phyloP scores from a whole-genome alignment of 805 yeast genomes.

The Cyberlindnera saturnus region DNA sequence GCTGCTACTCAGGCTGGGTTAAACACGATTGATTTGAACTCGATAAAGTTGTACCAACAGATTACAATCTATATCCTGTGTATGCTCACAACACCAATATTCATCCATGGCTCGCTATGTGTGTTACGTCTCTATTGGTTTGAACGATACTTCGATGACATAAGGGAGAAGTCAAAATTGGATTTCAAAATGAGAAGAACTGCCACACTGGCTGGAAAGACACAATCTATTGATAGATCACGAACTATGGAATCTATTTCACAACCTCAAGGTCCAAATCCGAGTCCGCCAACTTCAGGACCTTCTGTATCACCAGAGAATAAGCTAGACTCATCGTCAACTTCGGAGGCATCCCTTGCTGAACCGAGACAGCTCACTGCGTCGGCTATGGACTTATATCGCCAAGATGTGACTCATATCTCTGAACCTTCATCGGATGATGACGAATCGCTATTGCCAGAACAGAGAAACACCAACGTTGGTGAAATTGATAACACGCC shows the following conservation, averaged over 20 bases:
- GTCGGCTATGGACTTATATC: slow-evolving; percentile 4
- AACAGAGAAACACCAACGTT: slow-evolving; percentile 7
- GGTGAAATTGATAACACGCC: not conserved
- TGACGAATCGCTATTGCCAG: slow-evolving; percentile 10
- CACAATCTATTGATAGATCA: slow-evolving; percentile 24
- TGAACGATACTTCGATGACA: slow-evolving; percentile 79
- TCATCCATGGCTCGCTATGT: slow-evolving; percentile 74
- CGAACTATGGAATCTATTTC: slow-evolving; percentile 11
- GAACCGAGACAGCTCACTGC: slow-evolving; percentile 4
- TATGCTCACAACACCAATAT: slow-evolving; percentile 76
- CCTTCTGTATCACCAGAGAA: slow-evolving; percentile 4
- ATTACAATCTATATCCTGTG: slow-evolving; percentile 58
- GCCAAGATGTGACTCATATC: slow-evolving; percentile 9
- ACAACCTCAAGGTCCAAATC: not conserved
- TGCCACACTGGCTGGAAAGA: slow-evolving; percentile 57
- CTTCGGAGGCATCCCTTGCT: slow-evolving; percentile 10
- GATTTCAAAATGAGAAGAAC: slow-evolving; percentile 81
- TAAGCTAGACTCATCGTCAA: slow-evolving; percentile 7
- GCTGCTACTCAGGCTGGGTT: slow-evolving; percentile 90
- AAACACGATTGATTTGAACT: slow-evolving; percentile 68
- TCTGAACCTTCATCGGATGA: slow-evolving; percentile 23
- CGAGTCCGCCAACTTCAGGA: not conserved
- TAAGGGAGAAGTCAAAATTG: slow-evolving; percentile 68
- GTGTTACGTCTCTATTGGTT: slow-evolving; percentile 83
- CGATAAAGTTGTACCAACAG: slow-evolving; percentile 71